Base-by-base conservation (phyloP, 2,329 filamentous ascomycete species). In the Microcyclospora pomicola region DNA sequence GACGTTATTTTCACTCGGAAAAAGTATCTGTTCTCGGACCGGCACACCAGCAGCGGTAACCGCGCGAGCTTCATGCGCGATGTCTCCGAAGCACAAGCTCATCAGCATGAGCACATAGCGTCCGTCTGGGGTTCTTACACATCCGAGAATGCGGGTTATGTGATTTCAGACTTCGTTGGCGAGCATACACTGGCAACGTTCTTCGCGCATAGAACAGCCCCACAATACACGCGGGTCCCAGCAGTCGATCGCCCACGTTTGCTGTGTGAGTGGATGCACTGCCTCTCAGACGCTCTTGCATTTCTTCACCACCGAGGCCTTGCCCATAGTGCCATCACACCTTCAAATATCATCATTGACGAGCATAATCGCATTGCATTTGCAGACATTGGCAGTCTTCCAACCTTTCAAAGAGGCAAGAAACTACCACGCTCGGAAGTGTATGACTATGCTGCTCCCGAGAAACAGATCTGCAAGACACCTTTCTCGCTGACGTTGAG, bases 251-350 rank as follows among this genome's bases (percentile, higher is more conserved):
- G 78, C 16, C 68, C 76, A 27, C 62, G 66, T 33, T 61, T 80
- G 12, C 55, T 84, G 5, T 65, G 83, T 53, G 77, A 82, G 54
- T 86, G 81, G 81, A 72, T 85, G 50, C 75, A 81, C 50, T 86
- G 81, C 53, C 66, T 86, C 3, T 67, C 71, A 31, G 77, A 83
- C 53, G 76, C 79, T 1, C 53, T 85, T 12, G 73, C 76, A 37
- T 80, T 72, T 44, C 60, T 86, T 2, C 81, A 86, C 52, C 69
- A 68, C 44, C 69, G 69, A 34, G 74, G 75, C 1, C 68, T 74
- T 15, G 71, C 72, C 2, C 80, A 86, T 49, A 71, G 72, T 15
- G 75, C 74, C 35, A 82, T 87, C 53, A 75, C 74, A 43, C 81
- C 80, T 1, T 79, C 78, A 0, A 80, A 78, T 9, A 68, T 86